These are phyloP conservation scores for Lactarius akahatsu DNA, from an alignment of 768 basidiomycete species.

Conservation along the genomic window DNA sequence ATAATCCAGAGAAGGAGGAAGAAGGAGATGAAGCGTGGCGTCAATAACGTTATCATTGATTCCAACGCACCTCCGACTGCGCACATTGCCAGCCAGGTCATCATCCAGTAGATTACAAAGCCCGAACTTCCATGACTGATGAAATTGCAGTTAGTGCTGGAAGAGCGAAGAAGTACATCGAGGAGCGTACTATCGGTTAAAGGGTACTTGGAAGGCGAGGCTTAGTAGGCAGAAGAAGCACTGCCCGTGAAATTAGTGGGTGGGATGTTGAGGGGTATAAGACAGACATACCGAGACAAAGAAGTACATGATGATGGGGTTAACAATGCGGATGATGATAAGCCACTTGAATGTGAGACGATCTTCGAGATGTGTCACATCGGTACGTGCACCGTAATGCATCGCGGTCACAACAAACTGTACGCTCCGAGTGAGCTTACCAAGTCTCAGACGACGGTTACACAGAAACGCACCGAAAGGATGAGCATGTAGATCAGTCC, in stretches of 20 bases:
- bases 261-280: background rate
- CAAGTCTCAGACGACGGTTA: background rate
- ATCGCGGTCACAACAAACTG: conserved; percentile 23
- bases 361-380: conserved; percentile 41
- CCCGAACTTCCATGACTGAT: conserved; percentile 49
- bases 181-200: conserved; percentile 44
- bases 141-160: background rate
- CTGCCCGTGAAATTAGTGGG: conserved; percentile 33
- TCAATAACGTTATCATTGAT: conserved; percentile 56
- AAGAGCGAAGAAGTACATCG: background rate
- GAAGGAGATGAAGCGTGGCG: conserved; percentile 50
- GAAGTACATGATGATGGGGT: conserved; percentile 44
- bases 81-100: conserved; percentile 57
- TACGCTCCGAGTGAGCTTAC: background rate
- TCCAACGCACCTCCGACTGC: conserved; percentile 62
- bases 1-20: conserved; percentile 70
- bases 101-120: conserved; percentile 67
- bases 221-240: conserved; percentile 59
- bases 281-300: conserved; percentile 27
- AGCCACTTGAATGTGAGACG: conserved; percentile 41
- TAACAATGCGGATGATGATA: conserved; percentile 42
- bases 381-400: conserved; percentile 37
- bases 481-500: conserved; percentile 38
- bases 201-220: conserved; percentile 58
- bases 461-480: conserved; percentile 30